Percentiles rank a stretch among this genome's conserved stretches.
These are phyloP conservation scores for Ophiorrhiza pumila DNA, from an alignment of 257 asterid species.

Conservation along the genomic window DNA sequence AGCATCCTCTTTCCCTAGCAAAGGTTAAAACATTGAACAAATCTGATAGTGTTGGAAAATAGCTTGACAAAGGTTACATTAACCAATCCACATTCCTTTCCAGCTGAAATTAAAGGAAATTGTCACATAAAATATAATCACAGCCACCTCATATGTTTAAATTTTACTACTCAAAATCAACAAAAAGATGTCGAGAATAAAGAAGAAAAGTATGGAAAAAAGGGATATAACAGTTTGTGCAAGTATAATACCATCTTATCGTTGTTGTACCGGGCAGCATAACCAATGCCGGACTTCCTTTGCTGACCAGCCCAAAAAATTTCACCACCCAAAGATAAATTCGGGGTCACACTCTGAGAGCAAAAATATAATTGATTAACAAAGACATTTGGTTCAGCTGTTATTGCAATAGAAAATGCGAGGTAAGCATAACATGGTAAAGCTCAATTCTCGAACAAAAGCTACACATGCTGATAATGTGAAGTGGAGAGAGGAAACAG, in stretches of 20 bases:
- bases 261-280: slow-evolving; percentile 85
- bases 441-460: not conserved
- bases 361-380: slow-evolving; percentile 10
- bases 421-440: not conserved
- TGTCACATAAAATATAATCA: not conserved
- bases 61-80: not conserved
- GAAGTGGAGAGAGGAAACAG: not conserved
- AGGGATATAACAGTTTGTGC: not conserved
- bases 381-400: not conserved
- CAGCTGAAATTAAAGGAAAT: not conserved
- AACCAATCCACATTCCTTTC: not conserved
- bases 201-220: not conserved
- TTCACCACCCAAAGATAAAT: slow-evolving; percentile 87
- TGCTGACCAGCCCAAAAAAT: slow-evolving; percentile 98
- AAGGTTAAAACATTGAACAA: not conserved
- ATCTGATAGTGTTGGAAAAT: not conserved
- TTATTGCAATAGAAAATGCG: not conserved
- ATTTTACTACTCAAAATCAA: not conserved
- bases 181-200: not conserved
- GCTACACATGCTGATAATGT: not conserved
- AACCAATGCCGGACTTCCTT: slow-evolving; percentile 89
- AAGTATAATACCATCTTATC: slow-evolving; percentile 66
- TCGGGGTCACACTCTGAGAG: slow-evolving; percentile 73
- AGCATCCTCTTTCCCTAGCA: not conserved
- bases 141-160: not conserved